Conservation (phyloP, 768 basidiomycete genomes). For the Sporobolomyces roseus region DNA sequence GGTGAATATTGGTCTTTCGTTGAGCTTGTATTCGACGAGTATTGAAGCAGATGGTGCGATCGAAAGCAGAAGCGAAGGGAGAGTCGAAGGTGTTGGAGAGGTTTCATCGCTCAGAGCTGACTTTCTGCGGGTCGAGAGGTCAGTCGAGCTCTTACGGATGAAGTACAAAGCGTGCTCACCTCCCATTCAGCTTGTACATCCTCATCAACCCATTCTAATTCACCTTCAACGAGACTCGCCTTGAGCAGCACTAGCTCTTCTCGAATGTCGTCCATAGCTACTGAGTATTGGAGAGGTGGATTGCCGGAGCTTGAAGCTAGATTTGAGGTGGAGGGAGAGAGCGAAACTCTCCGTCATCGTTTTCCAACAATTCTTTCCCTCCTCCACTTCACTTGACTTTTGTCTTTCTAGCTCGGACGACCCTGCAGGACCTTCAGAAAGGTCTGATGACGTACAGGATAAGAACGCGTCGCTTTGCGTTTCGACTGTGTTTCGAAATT, state of each 20-base stretch:
- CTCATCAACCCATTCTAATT: constrained; percentile 7
- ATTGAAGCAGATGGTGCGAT: constrained; percentile 1
- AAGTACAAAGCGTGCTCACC: constrained; percentile 5
- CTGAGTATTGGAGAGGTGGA: neutral
- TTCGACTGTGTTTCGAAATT: no score
- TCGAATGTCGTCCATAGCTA: neutral
- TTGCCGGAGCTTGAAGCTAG: no score
- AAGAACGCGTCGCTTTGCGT: no score
- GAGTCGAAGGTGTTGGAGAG: neutral
- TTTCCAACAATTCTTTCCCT: neutral
- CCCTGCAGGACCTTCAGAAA: neutral
- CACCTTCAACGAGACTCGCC: constrained; percentile 8
- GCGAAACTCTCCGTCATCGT: neutral
- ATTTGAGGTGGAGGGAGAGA: neutral
- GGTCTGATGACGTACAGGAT: no score
- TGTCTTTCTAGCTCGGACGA: neutral
- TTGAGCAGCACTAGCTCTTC: constrained; percentile 29
- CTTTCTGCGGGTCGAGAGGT: neutral
- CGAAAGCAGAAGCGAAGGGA: constrained; percentile 9
- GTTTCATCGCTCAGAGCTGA: neutral
- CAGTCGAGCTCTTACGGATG: neutral
- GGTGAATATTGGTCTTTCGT: neutral
- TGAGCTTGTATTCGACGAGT: constrained; percentile 4
- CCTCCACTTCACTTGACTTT: neutral
- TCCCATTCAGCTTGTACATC: constrained; percentile 7